Conservation (phyloP, 1,284 basidiomycete species). For the Ceratobasidium papillatum region DNA sequence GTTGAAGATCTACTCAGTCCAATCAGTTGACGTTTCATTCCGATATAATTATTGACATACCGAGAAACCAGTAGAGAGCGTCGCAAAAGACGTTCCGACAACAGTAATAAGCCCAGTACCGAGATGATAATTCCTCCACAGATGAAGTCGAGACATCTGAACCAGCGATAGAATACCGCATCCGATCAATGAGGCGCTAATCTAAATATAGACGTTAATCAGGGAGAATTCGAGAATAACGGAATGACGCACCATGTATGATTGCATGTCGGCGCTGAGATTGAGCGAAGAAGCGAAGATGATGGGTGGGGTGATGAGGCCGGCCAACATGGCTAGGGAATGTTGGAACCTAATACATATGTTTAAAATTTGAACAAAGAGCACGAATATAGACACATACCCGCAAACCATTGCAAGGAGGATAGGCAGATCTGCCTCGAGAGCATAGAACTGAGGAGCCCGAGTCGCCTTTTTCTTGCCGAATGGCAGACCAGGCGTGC, state of each 20-base stretch:
- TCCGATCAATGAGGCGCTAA: conserved; percentile 26
- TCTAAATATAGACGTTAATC: background rate
- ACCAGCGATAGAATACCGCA: conserved; percentile 75
- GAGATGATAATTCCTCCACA: conserved; percentile 66
- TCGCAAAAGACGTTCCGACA: conserved; percentile 87
- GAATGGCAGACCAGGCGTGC: conserved; percentile 70
- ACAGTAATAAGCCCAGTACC: conserved; percentile 84
- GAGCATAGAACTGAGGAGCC: conserved; percentile 74
- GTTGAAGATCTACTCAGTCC: conserved; percentile 61
- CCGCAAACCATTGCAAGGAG: conserved; percentile 73
- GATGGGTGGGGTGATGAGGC: conserved; percentile 66
- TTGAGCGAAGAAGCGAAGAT: conserved; percentile 75
- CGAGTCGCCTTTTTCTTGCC: conserved; percentile 52
- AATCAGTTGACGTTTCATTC: background rate
- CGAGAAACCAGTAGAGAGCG: conserved; percentile 75
- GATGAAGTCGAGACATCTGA: conserved; percentile 73
- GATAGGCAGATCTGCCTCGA: conserved; percentile 74
- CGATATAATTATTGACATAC: conserved; percentile 53
- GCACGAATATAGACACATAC: background rate
- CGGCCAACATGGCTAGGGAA: conserved; percentile 79
- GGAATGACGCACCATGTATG: conserved; percentile 84
- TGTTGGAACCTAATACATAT: conserved; percentile 65
- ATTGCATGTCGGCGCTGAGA: conserved; percentile 64
- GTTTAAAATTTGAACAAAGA: background rate
- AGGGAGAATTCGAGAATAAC: conserved; percentile 55